Base-by-base conservation (phyloP, 768 basidiomycete genomes). In the Exidia glandulosa region DNA sequence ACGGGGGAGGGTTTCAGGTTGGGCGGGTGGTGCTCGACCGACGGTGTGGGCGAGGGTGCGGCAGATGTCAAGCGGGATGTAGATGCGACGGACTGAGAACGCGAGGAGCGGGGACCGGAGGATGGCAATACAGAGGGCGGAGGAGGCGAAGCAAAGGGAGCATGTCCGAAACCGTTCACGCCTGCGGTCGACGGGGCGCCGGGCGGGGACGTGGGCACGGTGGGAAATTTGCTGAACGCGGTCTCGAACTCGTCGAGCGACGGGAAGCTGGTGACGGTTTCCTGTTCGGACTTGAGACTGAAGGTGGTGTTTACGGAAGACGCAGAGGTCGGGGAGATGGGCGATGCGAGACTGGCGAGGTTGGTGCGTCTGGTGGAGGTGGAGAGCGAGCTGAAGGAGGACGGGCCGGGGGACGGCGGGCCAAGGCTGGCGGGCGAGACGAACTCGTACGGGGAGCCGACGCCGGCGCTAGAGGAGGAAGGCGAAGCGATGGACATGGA, bases 371-470 rank as follows among this genome's bases (percentile, higher is more conserved):
- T 56, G 47, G 37, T 31, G 61, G 48, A 36, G 45, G 45, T 23
- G 55, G 60, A 33, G 31, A 3, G 84, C 83, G 10, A 85, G 2
- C 86, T 83, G 14, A 86, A 83, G 16, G 82, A 77, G 1, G 86
- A 85, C 9, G 87, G 84, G 2, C 81, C 76, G 3, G 88, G 88
- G 1, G 89, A 89, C 3, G 89, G 85, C 33, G 88, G 87, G 2
- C 87, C 88, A 19, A 91, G 74, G 32, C 81, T 81, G 3, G 87
- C 85, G 2, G 84, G 79, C 0, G 85, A 81, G 10, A 91, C 86
- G 55, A 90, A 75, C 2, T 80, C 78, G 64, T 86, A 87, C n/a
- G 79, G 77, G 2, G 82, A 79, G 31, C n/a, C n/a, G n/a, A n/a
- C n/a, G n/a, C n/a, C n/a, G n/a, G n/a, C n/a, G n/a, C n/a, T n/a